Conservation (phyloP, 257 asterid genomes). For the Salvia miltiorrhiza region DNA sequence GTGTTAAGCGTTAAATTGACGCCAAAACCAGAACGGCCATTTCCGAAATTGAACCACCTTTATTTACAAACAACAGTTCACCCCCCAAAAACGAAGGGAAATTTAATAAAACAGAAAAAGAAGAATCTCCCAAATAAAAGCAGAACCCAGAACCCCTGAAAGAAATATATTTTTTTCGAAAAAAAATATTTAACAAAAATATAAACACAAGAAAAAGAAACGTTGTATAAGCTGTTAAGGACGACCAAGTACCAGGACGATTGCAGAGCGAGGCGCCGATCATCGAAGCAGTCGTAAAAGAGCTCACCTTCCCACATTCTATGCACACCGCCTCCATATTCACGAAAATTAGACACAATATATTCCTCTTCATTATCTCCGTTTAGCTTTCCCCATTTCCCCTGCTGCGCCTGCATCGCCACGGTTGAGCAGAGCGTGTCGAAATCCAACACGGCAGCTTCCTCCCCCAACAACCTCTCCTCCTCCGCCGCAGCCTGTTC, state of each 20-base stretch:
- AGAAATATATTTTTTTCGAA: not conserved
- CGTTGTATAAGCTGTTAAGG: not conserved
- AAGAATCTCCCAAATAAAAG: not conserved
- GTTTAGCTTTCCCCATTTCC: slow-evolving; percentile 62
- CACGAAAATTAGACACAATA: slow-evolving; percentile 16
- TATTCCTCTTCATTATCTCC: slow-evolving; percentile 30
- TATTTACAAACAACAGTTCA: not conserved
- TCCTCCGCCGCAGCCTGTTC: slow-evolving; percentile 28
- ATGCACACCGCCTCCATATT: slow-evolving; percentile 56
- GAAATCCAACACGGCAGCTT: slow-evolving; percentile 69
- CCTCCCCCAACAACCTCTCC: slow-evolving; percentile 52
- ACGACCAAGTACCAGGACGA: slow-evolving; percentile 56
- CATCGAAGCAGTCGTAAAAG: slow-evolving; percentile 67
- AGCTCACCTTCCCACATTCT: slow-evolving; percentile 99
- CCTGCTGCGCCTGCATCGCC: slow-evolving; percentile 71
- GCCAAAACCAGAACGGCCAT: not conserved
- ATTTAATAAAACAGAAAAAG: not conserved
- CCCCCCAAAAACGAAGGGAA: not conserved
- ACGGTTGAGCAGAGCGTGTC: slow-evolving; percentile 89
- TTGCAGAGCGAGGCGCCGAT: slow-evolving; percentile 70
- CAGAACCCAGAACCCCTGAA: not conserved
- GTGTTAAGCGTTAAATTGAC: not conserved
- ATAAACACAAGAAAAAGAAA: no score
- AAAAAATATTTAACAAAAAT: not conserved
- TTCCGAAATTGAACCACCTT: not conserved